Percentiles rank a stretch among this genome's conserved stretches.
These are phyloP conservation scores for Sugiyamaella chiloensis DNA, from an alignment of 805 yeast genomes.

Conservation along the genomic window DNA sequence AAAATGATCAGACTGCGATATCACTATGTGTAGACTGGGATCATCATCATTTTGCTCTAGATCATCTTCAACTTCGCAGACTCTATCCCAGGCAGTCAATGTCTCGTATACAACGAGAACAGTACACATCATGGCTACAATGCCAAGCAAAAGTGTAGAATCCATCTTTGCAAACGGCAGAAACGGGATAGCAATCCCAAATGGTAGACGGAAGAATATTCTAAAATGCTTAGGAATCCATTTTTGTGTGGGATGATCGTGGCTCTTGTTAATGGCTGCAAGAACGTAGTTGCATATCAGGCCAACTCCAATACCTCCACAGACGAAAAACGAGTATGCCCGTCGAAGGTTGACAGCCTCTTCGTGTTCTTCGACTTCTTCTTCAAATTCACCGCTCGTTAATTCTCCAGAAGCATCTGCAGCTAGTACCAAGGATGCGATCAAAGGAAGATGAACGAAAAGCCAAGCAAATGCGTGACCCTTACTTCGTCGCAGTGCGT, in stretches of 20 bases:
- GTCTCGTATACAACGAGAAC: conserved; percentile 40
- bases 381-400: conserved; percentile 32
- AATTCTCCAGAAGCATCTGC: conserved; percentile 60
- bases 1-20: no score
- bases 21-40: no score
- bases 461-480: conserved; percentile 46
- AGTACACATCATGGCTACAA: conserved; percentile 38
- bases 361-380: conserved; percentile 12
- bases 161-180: conserved; percentile 44
- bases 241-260: conserved; percentile 39
- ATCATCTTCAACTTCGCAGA: neutral
- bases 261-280: conserved; percentile 45
- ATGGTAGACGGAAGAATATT: conserved; percentile 41
- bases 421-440: conserved; percentile 46
- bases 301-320: conserved; percentile 51
- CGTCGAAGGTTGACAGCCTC: conserved; percentile 2
- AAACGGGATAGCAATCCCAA: conserved; percentile 40
- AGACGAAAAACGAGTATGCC: conserved; percentile 39
- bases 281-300: conserved; percentile 39
- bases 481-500: conserved; percentile 51
- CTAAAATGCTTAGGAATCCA: conserved; percentile 38
- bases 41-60: neutral
- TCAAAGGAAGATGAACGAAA: conserved; percentile 48
- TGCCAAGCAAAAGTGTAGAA: conserved; percentile 42
- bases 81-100: conserved; percentile 10